Evolutionary conservation across 1,284 basidiomycete genomes (phyloP), one percentile per base, ranked within the genome.

Genomic region (Melampsora americana): DNA sequence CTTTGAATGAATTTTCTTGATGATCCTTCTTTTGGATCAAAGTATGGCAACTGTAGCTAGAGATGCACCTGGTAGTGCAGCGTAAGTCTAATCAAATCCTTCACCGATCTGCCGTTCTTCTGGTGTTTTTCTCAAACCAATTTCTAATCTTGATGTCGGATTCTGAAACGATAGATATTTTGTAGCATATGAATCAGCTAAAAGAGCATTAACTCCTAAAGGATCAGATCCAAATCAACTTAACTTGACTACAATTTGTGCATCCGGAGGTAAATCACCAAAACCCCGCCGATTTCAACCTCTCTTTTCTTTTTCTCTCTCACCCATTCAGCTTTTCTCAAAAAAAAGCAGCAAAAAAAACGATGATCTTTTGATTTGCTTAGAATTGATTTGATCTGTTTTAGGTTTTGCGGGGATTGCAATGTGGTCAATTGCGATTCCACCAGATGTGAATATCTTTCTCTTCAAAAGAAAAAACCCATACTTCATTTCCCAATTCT

Each of bases 361-460:
- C 16, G 6, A 5, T 64, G 4, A 50, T n/a, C 26, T 72, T 39
- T 32, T n/a, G 20, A 39, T 65, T 56, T n/a, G n/a, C n/a, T n/a
- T n/a, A n/a, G n/a, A n/a, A n/a, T n/a, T n/a, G n/a, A n/a, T n/a
- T 12, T n/a, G 32, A 48, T n/a, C 26, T 30, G 23, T 60, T 42
- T 46, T 75, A 75, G 72, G 95, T 78, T 89, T 89, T 71, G 96
- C 96, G 9, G 96, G 96, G 81, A 89, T 99, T 46, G 93, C 94
- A 62, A 99, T 99, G 96, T 97, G 95, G 95, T 87, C 91, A 44
- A 86, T 96, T 79, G 94, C 92, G 42, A 95, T 97, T 79, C 94
- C 94, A 69, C 93, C 94, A 65, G 94, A 97, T 84, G 93, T 93
- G 23, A 32, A 28, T 18, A 1, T n/a, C n/a, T n/a, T n/a, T n/a